Evolutionary conservation across 257 asterid genomes (phyloP), one percentile per base, ranked within the genome.

Genomic region (Ballota nigra): DNA sequence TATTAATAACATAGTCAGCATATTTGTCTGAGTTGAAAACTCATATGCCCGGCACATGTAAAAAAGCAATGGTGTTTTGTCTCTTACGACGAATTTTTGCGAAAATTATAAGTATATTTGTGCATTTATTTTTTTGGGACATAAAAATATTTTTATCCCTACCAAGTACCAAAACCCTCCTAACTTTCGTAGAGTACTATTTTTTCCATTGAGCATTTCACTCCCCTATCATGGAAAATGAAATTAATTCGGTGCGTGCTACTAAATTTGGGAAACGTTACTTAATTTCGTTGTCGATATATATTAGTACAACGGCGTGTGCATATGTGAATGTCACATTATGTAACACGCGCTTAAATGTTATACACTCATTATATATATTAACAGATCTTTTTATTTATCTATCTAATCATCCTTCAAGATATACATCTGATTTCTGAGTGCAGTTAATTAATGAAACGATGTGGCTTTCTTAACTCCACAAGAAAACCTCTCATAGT

Each of bases 391-490:
- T 52, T 8, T 19, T 52, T 20, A 18, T 51, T 51, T 15, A 47
- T n/a, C 13, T 11, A 15, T 3, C n/a, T 18, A 15, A 49, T n/a
- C 9, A 6, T 51, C 11, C 29, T 0, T 1, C 4, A 8, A 4
- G 1, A 8, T 7, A 19, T 20, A 19, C 4, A 19, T 43, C 18
- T 43, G 18, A 38, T 38, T 38, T 38, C 2, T 36, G 43, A 8
- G 43, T 36, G 43, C 12, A 36, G 12, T 36, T 1, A 36, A 38
- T 38, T 38, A 38, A 38, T 38, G 45, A 38, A 38, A 38, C 15
- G 38, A 52, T 41, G 71, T 72, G 60, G 19, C 66, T 72, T 22
- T 58, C 18, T 73, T n/a, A 64, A 36, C 7, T 62, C 77, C 72
- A 73, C 77, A 64, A 5, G 36, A 64, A 24, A 24, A 56, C 22